Evolutionary conservation across 306 rosid species (phyloP).

Genomic region (Sicyos edulis): DNA sequence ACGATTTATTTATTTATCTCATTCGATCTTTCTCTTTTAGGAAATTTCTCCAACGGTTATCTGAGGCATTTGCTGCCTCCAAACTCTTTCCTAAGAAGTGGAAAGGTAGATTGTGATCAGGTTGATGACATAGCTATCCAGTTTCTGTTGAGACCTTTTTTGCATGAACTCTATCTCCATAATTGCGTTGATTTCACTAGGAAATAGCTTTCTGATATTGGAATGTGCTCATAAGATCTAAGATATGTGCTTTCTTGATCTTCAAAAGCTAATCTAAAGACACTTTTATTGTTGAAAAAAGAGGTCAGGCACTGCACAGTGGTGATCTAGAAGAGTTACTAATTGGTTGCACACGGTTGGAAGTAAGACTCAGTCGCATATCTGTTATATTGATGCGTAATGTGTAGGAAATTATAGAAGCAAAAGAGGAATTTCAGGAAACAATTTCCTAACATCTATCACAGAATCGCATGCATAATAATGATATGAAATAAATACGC

Average conservation of each 20-base stretch:
- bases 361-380: constrained; percentile 51
- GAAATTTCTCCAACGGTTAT: constrained; percentile 60
- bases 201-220: constrained; percentile 67
- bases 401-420: neutral
- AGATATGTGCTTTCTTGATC: constrained; percentile 35
- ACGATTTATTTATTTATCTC: neutral
- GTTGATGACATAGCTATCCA: constrained; percentile 68
- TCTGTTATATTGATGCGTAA: neutral
- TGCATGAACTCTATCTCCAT: constrained; percentile 57
- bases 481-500: too few species aligned
- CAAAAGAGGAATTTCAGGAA: too few species aligned
- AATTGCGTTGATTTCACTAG: constrained; percentile 83
- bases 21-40: constrained; percentile 21
- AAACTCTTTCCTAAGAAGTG: constrained; percentile 49
- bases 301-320: constrained; percentile 71
- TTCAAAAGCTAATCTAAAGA: neutral
- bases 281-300: constrained; percentile 43
- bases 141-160: constrained; percentile 52
- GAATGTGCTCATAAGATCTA: constrained; percentile 53
- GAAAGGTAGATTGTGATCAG: constrained; percentile 60
- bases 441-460: too few species aligned
- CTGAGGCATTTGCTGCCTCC: constrained; percentile 65
- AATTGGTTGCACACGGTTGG: constrained; percentile 66
- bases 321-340: constrained; percentile 85
- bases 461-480: too few species aligned